phyloP scores from a whole-genome alignment of 805 yeast genomes.

The Hanseniaspora clermontiae region DNA sequence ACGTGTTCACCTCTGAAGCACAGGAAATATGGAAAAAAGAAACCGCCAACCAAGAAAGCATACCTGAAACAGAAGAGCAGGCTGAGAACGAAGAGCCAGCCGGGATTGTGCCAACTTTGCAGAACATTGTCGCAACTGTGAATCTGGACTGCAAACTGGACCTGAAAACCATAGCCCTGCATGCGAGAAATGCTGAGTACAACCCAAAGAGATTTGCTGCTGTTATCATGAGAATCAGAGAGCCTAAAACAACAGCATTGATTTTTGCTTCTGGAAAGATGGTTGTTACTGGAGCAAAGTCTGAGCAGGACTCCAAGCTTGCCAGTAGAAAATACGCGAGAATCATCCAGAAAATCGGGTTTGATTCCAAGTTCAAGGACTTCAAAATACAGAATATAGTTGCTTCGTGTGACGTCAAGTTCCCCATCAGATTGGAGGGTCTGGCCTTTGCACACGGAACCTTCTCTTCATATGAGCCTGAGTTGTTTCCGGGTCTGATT shows the following conservation, averaged over 20 bases:
- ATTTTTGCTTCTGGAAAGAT: slow-evolving; percentile 97
- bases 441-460: slow-evolving; percentile 96
- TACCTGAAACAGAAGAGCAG: background rate
- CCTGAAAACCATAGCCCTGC: slow-evolving; percentile 90
- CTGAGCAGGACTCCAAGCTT: slow-evolving; percentile 95
- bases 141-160: slow-evolving; percentile 92
- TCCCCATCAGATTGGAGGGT: slow-evolving; percentile 94
- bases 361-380: slow-evolving; percentile 94
- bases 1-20: slow-evolving; percentile 28
- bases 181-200: slow-evolving; percentile 97
- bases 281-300: slow-evolving; percentile 99
- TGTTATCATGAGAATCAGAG: slow-evolving; percentile 97
- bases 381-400: slow-evolving; percentile 97
- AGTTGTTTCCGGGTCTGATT: slow-evolving; percentile 92
- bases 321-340: slow-evolving; percentile 97
- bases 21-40: slow-evolving; percentile 29
- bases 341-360: slow-evolving; percentile 93
- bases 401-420: slow-evolving; percentile 96
- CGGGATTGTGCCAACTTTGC: slow-evolving; percentile 88
- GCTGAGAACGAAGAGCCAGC: slow-evolving; percentile 65
- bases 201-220: slow-evolving; percentile 99
- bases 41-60: slow-evolving; percentile 3
- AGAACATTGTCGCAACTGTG: slow-evolving; percentile 95
- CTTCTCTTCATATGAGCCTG: slow-evolving; percentile 97
- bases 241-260: slow-evolving; percentile 94